Base-by-base conservation (phyloP, 805 yeast genomes). In the Sungouiella blattae region DNA sequence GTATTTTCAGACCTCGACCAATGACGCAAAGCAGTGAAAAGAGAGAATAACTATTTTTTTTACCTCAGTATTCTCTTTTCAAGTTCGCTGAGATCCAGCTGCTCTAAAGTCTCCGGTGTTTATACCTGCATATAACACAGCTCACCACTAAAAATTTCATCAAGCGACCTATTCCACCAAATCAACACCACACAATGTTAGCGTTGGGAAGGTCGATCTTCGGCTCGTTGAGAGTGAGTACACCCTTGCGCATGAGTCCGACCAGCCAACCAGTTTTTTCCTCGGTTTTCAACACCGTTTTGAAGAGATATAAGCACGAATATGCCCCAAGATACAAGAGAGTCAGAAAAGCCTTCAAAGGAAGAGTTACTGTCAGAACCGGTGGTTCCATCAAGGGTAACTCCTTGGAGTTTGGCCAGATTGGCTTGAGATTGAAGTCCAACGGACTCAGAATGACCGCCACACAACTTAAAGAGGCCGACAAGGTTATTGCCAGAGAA, bases 361-460 rank as follows among this genome's bases (percentile, higher is more conserved):
- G 98, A 18, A 73, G 97, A 49, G 96, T 93, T 5, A 77, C 94
- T 1, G 96, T 89, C 8, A 83, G 96, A 60, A 86, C 84, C 11
- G 98, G 98, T 34, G 97, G 97, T 1, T 88, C 97, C 2, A 71
- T 76, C 35, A 88, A 86, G 58, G 98, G 98, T 20, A 83, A 91
- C 31, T 75, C 86, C 2, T 58, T 93, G 22, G 79, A 77, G 41
- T 84, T 80, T 49, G 98, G 98, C 18, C 70, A 75, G 12, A 87
- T 76, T 58, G 98, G 97, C 13, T 70, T 91, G 45, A 78, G 98
- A 50, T 73, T 93, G 39, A 84, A 84, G 57, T 73, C 88, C n/a
- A 91, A 84, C 56, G 98, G 98, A 26, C 67, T 80, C 8, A 73
- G 98, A 39, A 65, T 93, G 58, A 73, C 86, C 8, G 97, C 96